Base-by-base conservation (phyloP, 1,284 basidiomycete genomes). In the Naganishia liquefaciens region DNA sequence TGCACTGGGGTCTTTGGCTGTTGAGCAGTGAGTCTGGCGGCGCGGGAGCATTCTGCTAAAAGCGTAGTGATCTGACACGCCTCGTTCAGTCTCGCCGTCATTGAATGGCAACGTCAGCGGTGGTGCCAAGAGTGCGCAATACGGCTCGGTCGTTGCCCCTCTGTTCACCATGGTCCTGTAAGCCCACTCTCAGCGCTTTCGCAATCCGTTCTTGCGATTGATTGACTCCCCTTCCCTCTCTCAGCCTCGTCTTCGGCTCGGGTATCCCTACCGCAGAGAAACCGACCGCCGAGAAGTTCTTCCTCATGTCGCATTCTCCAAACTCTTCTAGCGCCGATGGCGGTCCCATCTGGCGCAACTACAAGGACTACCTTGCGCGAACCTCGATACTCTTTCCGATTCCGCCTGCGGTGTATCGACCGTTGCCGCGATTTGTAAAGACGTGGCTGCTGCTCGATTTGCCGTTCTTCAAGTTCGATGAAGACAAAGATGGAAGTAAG, bases 1-100 rank as follows among this genome's bases (percentile, higher is more conserved):
- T 87, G 68, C 88, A 87, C 84, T 88, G 87, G 86, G 87, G 87
- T 2, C 83, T 88, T 25, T 89, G 86, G 85, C 81, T 84, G 23
- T 75, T 88, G 2, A 84, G 83, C 63, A 76, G 74, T 75, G 63
- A 66, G 72, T 70, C 13, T 4, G 15, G 0, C 37, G 19, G 19
- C 23, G 25, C 43, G 33, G 21, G 15, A 15, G 25, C 10, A n/a
- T n/a, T 10, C 17, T 9, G 27, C n/a, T 13, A 21, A 13, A 5
- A 17, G 15, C 30, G 30, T 33, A 1, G 43, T 10, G 2, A 5
- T 5, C 9, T 40, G 25, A 52, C 39, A 52, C 50, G 27, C 2
- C 44, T 19, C 19, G 57, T 19, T 2, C 25, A 74, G 73, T 88
- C 21, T 85, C 86, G 6, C 85, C 86, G 0, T 81, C 83, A 1